A percentile compares a stretch with the other conserved stretches of the same genome.
These are phyloP conservation scores for Vitis amurensis DNA, from an alignment of 164 flowering plant genomes.

Conservation along the genomic window DNA sequence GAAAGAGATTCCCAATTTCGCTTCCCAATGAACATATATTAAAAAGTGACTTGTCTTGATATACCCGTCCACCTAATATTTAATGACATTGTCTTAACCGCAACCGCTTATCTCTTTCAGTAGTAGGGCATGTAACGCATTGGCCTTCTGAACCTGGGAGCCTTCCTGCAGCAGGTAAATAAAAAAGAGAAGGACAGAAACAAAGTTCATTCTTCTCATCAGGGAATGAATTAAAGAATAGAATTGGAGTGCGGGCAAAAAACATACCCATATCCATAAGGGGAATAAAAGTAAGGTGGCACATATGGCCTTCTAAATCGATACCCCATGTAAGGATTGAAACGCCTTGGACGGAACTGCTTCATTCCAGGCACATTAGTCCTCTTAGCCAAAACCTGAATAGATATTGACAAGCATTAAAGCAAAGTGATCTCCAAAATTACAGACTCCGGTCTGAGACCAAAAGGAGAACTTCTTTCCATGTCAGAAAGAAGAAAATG, in stretches of 20 bases:
- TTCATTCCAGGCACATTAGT: constrained; percentile 74
- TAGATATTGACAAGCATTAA: not conserved
- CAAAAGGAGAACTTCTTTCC: not conserved
- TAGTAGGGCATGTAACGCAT: constrained; percentile 58
- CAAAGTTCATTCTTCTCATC: not conserved
- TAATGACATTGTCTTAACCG: not conserved
- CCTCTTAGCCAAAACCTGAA: constrained; percentile 58
- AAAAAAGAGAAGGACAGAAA: not conserved
- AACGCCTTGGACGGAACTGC: constrained; percentile 53
- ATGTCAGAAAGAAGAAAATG: not conserved
- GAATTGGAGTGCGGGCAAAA: not conserved
- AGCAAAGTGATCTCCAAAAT: not conserved
- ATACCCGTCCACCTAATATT: not conserved
- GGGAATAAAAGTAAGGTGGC: constrained; percentile 62
- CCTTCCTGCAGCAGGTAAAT: constrained; percentile 42
- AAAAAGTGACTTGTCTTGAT: not conserved
- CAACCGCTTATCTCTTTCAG: constrained; percentile 12
- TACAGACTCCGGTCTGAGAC: not conserved
- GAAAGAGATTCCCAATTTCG: not conserved
- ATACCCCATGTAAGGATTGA: constrained; percentile 51
- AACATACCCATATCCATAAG: constrained; percentile 58
- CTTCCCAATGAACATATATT: not conserved
- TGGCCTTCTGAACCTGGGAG: constrained; percentile 57
- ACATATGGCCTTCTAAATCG: constrained; percentile 48
- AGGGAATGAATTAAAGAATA: not conserved